Conservation (phyloP, 768 basidiomycete genomes). For the Mycena kentingensis region DNA sequence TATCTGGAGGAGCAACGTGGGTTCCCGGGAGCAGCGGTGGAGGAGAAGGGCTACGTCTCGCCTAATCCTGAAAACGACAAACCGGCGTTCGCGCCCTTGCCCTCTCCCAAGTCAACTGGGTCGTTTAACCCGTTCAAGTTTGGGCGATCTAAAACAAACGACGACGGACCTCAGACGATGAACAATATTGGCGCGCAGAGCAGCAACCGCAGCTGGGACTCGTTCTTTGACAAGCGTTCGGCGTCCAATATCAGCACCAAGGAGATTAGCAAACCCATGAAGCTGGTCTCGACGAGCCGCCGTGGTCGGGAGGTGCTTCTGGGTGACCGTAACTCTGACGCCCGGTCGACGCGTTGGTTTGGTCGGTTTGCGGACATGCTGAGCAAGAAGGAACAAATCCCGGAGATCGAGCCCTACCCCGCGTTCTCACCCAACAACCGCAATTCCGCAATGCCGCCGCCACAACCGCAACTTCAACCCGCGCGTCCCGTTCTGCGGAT, state of each 20-base stretch:
- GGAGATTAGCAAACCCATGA: constrained; percentile 24
- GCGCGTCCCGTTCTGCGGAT: too few relatives aligned
- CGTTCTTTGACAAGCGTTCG: constrained; percentile 17
- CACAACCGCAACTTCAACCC: constrained; percentile 39
- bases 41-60: constrained; percentile 45
- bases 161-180: not conserved
- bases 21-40: constrained; percentile 37
- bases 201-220: constrained; percentile 21
- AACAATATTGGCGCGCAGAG: too few relatives aligned
- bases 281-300: constrained; percentile 11
- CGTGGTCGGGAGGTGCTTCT: constrained; percentile 20
- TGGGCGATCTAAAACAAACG: constrained; percentile 7
- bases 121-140: constrained; percentile 20
- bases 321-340: constrained; percentile 10
- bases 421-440: constrained; percentile 22
- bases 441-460: constrained; percentile 14
- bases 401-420: constrained; percentile 17
- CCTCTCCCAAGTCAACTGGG: constrained; percentile 8
- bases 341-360: constrained; percentile 31
- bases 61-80: constrained; percentile 28
- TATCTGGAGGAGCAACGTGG: constrained; percentile 54
- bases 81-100: constrained; percentile 13
- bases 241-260: constrained; percentile 14
- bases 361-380: constrained; percentile 28
- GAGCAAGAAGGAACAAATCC: constrained; percentile 24